Evolutionary conservation across 1,284 basidiomycete genomes (phyloP).

Genomic region (Filobasidium uniguttulatum): DNA sequence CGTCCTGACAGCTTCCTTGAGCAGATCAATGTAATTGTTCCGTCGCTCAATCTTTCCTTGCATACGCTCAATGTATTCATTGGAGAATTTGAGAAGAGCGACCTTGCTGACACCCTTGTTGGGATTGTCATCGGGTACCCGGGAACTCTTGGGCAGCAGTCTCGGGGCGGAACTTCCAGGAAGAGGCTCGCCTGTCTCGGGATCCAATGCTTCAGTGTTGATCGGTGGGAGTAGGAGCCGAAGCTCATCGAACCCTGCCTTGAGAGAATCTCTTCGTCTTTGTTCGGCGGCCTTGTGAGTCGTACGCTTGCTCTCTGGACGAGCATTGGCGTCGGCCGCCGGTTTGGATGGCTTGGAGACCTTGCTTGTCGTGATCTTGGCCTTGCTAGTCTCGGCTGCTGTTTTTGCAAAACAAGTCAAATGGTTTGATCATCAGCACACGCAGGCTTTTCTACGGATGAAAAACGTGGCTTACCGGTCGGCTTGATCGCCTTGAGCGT

Average conservation of each 20-base stretch:
- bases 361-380: neutral
- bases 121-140: constrained; percentile 66
- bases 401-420: neutral
- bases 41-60: constrained; percentile 66
- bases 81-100: constrained; percentile 75
- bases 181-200: constrained; percentile 51
- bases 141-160: constrained; percentile 56
- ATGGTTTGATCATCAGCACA: no score
- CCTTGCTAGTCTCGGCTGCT: neutral
- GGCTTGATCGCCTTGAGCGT: neutral
- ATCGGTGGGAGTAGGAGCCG: constrained; percentile 77
- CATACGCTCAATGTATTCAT: constrained; percentile 68
- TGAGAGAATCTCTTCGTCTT: constrained; percentile 87
- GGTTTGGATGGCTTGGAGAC: constrained; percentile 10
- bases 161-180: constrained; percentile 75
- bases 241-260: constrained; percentile 89
- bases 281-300: constrained; percentile 97
- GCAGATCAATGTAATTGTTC: constrained; percentile 59
- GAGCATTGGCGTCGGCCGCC: constrained; percentile 20
- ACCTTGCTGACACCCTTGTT: constrained; percentile 93
- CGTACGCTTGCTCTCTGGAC: constrained; percentile 46
- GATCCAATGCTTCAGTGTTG: constrained; percentile 49
- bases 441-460: no score
- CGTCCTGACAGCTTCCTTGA: constrained; percentile 56
- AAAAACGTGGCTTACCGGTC: neutral